phyloP scores from a whole-genome alignment of 116 monocot species.

The Zostera marina region DNA sequence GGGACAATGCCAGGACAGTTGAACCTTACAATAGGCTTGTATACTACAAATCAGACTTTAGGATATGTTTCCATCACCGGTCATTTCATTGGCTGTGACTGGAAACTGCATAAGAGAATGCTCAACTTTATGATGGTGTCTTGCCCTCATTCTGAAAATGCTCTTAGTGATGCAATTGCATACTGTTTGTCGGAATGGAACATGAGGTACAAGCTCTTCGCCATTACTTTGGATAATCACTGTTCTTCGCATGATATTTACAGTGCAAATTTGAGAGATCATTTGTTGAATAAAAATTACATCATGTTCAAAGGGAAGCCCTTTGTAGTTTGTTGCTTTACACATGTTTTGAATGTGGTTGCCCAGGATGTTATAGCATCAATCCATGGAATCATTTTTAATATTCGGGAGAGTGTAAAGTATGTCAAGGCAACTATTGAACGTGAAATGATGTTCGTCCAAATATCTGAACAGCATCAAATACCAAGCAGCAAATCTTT shows the following conservation, averaged over 20 bases:
- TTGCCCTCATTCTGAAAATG: slow-evolving; percentile 23
- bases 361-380: slow-evolving; percentile 27
- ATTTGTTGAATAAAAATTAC: slow-evolving; percentile 13
- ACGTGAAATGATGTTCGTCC: slow-evolving; percentile 22
- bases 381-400: slow-evolving; percentile 19
- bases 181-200: slow-evolving; percentile 21
- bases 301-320: slow-evolving; percentile 26
- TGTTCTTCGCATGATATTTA: slow-evolving; percentile 26
- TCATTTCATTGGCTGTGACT: slow-evolving; percentile 27
- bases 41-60: slow-evolving; percentile 18
- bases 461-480: slow-evolving; percentile 17
- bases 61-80: slow-evolving; percentile 20
- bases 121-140: slow-evolving; percentile 26
- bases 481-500: slow-evolving; percentile 10
- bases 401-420: slow-evolving; percentile 35
- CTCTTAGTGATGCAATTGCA: slow-evolving; percentile 20
- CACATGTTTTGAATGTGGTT: slow-evolving; percentile 19
- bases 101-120: slow-evolving; percentile 20
- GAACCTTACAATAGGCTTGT: slow-evolving; percentile 20
- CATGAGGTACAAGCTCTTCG: slow-evolving; percentile 21
- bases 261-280: slow-evolving; percentile 22
- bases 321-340: slow-evolving; percentile 34
- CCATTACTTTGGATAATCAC: slow-evolving; percentile 22
- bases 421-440: slow-evolving; percentile 25
- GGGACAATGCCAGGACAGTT: slow-evolving; percentile 39